A percentile compares a stretch with the other conserved stretches of the same genome.
Evolutionary conservation across 495 filamentous ascomycete genomes (phyloP).

Genomic region (Aspergillus cavernicola): DNA sequence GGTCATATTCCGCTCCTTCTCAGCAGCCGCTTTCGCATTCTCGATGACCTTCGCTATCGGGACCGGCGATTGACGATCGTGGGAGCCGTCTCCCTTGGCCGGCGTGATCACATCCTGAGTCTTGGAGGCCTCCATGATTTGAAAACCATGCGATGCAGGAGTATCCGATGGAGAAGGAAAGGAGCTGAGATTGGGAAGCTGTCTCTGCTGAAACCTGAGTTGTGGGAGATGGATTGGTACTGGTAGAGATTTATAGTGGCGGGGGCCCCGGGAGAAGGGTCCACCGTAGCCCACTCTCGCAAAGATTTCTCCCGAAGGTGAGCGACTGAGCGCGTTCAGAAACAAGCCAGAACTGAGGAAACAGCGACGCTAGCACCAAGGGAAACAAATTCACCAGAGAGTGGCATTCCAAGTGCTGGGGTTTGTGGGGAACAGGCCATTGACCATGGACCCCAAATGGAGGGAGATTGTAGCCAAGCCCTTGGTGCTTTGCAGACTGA

Average conservation of each 20-base stretch:
- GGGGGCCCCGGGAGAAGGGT: constrained; percentile 6
- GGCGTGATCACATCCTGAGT: constrained; percentile 29
- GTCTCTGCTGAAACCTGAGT: not conserved
- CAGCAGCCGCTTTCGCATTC: constrained; percentile 42
- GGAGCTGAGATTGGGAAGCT: not conserved
- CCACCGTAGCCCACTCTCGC: constrained; percentile 3
- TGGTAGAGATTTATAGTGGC: constrained; percentile 14
- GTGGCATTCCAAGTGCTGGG: constrained; percentile 4
- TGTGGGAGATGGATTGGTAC: not conserved
- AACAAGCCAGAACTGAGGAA: not conserved
- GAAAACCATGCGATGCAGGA: not conserved
- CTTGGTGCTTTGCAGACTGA: not conserved
- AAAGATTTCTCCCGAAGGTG: constrained; percentile 8
- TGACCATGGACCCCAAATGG: not conserved
- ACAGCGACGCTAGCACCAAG: constrained; percentile 8
- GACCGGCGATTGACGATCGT: constrained; percentile 23
- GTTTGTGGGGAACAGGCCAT: constrained; percentile 11
- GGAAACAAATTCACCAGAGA: not conserved
- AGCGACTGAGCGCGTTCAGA: not conserved
- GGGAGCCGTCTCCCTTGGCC: constrained; percentile 17
- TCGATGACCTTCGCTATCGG: constrained; percentile 36
- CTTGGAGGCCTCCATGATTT: constrained; percentile 25
- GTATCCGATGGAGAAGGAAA: not conserved
- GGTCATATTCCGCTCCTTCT: constrained; percentile 47
- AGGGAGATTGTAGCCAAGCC: constrained; percentile 7